A percentile compares a stretch with the other conserved stretches of the same genome.
Evolutionary conservation across 768 basidiomycete species (phyloP).

Genomic region (Pisolithus sp.): DNA sequence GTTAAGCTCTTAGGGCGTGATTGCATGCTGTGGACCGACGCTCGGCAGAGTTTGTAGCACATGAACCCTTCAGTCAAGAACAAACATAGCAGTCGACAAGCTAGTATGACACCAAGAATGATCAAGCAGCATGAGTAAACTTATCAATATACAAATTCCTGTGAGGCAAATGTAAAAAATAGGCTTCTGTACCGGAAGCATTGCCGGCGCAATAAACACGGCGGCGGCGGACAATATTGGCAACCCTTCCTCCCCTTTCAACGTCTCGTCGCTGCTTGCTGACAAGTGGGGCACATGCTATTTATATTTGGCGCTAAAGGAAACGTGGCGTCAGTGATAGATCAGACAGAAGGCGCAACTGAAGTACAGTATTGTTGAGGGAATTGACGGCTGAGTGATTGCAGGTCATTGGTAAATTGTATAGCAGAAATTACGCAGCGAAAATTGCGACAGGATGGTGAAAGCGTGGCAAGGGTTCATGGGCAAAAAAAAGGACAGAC

Average conservation of each 20-base stretch:
- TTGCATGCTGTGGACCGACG: slow-evolving; percentile 6
- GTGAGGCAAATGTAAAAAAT: neutral
- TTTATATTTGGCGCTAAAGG: slow-evolving; percentile 37
- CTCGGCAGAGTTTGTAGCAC: neutral
- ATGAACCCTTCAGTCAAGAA: neutral
- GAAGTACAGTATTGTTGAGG: slow-evolving; percentile 43
- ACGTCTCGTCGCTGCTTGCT: slow-evolving; percentile 19
- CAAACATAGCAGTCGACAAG: slow-evolving; percentile 5
- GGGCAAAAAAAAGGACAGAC: neutral
- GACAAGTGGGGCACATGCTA: slow-evolving; percentile 37
- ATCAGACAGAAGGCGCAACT: neutral
- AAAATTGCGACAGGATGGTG: slow-evolving; percentile 1
- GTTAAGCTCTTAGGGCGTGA: slow-evolving; percentile 18
- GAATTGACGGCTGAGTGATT: slow-evolving; percentile 32
- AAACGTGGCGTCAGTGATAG: slow-evolving; percentile 1
- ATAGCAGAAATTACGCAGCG: neutral
- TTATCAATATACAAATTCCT: neutral
- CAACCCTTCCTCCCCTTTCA: slow-evolving; percentile 6
- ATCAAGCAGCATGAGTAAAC: neutral
- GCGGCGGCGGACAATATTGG: neutral
- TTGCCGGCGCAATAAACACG: slow-evolving; percentile 3
- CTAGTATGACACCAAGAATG: slow-evolving; percentile 13
- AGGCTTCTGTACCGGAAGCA: slow-evolving; percentile 7
- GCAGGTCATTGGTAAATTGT: slow-evolving; percentile 4
- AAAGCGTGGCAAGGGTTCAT: slow-evolving; percentile 1